Conservation (phyloP, 2,329 filamentous ascomycete genomes). For the Penicillium occitanis region DNA sequence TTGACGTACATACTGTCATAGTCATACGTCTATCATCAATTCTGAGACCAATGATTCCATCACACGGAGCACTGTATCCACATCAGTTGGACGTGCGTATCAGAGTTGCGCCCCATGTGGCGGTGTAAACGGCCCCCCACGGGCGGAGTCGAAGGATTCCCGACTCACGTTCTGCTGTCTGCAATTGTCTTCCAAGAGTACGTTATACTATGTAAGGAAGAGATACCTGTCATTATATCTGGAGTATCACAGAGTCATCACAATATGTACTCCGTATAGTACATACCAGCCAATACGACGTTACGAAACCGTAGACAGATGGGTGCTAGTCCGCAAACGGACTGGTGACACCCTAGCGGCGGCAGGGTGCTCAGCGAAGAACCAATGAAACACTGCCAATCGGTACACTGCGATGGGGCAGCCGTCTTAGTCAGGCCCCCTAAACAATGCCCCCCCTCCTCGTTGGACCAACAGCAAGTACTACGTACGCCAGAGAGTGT, state of each 20-base stretch:
- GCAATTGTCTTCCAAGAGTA: not conserved
- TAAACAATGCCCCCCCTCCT: not conserved
- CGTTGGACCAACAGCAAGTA: not conserved
- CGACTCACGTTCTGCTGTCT: not conserved
- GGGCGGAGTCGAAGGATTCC: not conserved
- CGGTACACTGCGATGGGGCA: not conserved
- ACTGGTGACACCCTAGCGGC: constrained; percentile 14
- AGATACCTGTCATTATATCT: not conserved
- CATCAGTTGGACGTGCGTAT: not conserved
- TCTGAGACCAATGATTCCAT: not conserved
- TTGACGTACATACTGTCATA: not conserved
- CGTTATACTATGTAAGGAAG: too few relatives aligned
- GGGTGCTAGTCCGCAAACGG: not conserved
- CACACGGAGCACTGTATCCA: constrained; percentile 2
- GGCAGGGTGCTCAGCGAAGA: not conserved
- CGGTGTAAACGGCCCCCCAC: not conserved
- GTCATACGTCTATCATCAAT: not conserved
- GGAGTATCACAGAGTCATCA: not conserved
- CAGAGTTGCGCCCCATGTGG: not conserved
- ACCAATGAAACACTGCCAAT: constrained; percentile 5
- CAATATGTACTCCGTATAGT: not conserved
- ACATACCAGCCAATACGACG: not conserved
- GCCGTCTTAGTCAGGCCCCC: not conserved
- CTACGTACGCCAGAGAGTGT: not conserved
- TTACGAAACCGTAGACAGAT: not conserved